Evolutionary conservation across 805 yeast genomes (phyloP).

Genomic region (Zygotorulaspora florentina): DNA sequence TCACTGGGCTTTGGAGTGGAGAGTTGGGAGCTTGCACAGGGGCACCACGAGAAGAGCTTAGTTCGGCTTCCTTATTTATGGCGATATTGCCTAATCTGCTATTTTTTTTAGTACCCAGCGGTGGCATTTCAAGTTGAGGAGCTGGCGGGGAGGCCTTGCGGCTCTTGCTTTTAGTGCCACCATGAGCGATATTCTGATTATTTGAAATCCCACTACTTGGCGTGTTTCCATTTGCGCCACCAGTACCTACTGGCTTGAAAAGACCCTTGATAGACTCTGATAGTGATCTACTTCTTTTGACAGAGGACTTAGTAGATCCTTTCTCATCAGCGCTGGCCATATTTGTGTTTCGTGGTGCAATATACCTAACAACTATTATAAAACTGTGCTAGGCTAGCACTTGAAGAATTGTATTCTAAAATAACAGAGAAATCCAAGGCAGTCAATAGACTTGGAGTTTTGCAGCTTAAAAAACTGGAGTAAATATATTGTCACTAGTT

Average conservation of each 20-base stretch:
- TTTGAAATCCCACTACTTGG: not conserved
- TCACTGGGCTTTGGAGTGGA: conserved; percentile 19
- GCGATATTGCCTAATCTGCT: conserved; percentile 13
- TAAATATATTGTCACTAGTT: too few relatives aligned
- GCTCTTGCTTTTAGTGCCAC: not conserved
- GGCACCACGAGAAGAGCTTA: conserved; percentile 18
- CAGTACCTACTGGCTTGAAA: conserved; percentile 12
- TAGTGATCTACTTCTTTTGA: conserved; percentile 24
- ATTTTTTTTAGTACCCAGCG: conserved; percentile 7
- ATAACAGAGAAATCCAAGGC: too few relatives aligned
- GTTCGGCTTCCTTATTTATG: conserved; percentile 23
- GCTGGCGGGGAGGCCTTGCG: not conserved
- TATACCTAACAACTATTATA: too few relatives aligned
- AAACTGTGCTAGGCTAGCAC: too few relatives aligned
- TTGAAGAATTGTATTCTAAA: too few relatives aligned
- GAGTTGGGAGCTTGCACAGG: conserved; percentile 7
- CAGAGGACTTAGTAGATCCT: conserved; percentile 8
- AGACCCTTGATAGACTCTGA: conserved; percentile 28
- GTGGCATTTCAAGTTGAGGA: conserved; percentile 4
- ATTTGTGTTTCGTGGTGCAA: not conserved
- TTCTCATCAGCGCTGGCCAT: conserved; percentile 10
- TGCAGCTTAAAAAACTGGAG: too few relatives aligned
- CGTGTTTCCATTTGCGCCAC: not conserved
- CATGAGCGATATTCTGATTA: not conserved
- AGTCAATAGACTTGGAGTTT: too few relatives aligned